These are phyloP conservation scores for Boletus eberwhitei DNA, from an alignment of 768 basidiomycete genomes.

Conservation along the genomic window DNA sequence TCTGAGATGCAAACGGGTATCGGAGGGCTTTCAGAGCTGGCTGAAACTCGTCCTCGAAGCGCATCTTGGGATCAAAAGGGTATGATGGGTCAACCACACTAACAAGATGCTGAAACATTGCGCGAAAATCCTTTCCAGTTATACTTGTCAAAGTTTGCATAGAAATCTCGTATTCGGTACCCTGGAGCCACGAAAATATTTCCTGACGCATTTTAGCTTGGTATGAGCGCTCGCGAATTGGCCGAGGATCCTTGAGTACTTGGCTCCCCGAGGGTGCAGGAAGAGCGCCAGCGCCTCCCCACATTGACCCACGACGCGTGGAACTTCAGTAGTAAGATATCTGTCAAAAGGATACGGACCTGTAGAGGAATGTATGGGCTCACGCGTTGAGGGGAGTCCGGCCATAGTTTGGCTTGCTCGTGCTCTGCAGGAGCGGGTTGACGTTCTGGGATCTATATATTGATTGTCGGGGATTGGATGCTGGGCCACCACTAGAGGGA, in stretches of 20 bases:
- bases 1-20: constrained; percentile 77
- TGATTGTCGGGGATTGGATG: constrained; percentile 63
- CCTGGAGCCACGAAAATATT: constrained; percentile 67
- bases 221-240: constrained; percentile 71
- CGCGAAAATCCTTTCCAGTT: constrained; percentile 81
- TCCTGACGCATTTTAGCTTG: constrained; percentile 75
- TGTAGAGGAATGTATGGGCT: constrained; percentile 6
- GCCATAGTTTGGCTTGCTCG: constrained; percentile 61
- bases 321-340: constrained; percentile 40
- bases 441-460: constrained; percentile 64
- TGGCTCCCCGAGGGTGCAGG: constrained; percentile 52
- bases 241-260: constrained; percentile 67
- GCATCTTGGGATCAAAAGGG: constrained; percentile 50
- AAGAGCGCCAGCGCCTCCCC: constrained; percentile 49
- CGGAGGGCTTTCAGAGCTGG: constrained; percentile 67
- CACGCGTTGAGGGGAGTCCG: constrained; percentile 75
- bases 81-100: constrained; percentile 66
- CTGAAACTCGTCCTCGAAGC: constrained; percentile 81
- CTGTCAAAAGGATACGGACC: constrained; percentile 3
- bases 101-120: constrained; percentile 79
- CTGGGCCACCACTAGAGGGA: constrained; percentile 30
- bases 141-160: constrained; percentile 71
- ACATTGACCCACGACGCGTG: constrained; percentile 73
- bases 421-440: constrained; percentile 69
- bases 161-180: constrained; percentile 62